Percentiles rank a stretch among this genome's conserved stretches.
phyloP scores from a whole-genome alignment of 768 basidiomycete species.

The Tylopilus vinaceipallidus region DNA sequence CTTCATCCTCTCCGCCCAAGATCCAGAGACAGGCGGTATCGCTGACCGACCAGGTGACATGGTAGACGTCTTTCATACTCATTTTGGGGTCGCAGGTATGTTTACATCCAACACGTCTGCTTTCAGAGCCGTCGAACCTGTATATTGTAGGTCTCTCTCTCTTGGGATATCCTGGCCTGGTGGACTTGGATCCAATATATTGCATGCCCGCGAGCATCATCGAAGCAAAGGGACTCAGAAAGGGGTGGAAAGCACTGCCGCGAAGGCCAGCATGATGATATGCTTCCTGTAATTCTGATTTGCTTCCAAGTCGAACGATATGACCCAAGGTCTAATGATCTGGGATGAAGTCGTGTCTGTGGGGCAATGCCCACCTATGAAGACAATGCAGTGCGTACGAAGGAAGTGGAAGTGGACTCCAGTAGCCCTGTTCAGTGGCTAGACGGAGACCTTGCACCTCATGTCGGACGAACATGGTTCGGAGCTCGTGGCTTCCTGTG shows the following conservation, averaged over 20 bases:
- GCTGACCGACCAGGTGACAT: conserved; percentile 92
- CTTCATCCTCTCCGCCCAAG: conserved; percentile 92
- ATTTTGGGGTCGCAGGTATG: conserved; percentile 85
- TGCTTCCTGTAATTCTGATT: conserved; percentile 1
- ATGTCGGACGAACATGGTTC: conserved; percentile 2
- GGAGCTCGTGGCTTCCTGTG: conserved; percentile 13
- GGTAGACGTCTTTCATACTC: conserved; percentile 96
- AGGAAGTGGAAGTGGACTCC: conserved; percentile 18
- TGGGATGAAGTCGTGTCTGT: neutral
- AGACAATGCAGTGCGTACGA: conserved; percentile 9
- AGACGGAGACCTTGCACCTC: neutral
- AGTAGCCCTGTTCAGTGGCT: neutral
- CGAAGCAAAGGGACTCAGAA: conserved; percentile 64
- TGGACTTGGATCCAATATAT: conserved; percentile 90
- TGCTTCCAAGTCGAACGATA: conserved; percentile 6
- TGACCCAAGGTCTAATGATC: neutral
- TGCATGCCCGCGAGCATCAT: conserved; percentile 89
- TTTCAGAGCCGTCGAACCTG: neutral
- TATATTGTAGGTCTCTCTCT: conserved; percentile 69
- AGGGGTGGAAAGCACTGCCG: conserved; percentile 37
- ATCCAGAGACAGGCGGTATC: conserved; percentile 87
- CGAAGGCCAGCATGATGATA: conserved; percentile 21
- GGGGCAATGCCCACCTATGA: neutral
- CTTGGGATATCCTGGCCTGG: conserved; percentile 80
- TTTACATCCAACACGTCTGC: neutral